These are phyloP conservation scores for Teratosphaeria viscida DNA, from an alignment of 2,329 filamentous ascomycete genomes.

Conservation along the genomic window DNA sequence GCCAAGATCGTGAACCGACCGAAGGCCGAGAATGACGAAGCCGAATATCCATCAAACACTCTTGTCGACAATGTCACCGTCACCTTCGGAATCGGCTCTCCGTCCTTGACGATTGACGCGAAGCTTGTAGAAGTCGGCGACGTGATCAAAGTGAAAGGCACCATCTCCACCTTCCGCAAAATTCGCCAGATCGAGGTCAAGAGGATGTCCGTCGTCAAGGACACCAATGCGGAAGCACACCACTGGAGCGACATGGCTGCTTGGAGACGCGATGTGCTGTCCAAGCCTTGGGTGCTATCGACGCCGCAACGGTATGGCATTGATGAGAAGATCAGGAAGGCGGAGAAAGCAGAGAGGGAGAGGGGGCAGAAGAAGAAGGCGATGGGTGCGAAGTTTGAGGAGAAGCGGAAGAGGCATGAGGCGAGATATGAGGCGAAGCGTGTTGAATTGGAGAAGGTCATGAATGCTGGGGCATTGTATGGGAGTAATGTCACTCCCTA, in stretches of 20 bases:
- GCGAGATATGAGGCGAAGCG: conserved; percentile 29
- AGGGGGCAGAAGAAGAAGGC: conserved; percentile 25
- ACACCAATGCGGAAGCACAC: conserved; percentile 45
- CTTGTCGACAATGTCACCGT: conserved; percentile 30
- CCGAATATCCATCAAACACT: conserved; percentile 26
- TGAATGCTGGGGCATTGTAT: conserved; percentile 31
- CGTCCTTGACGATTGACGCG: conserved; percentile 34
- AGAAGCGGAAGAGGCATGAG: conserved; percentile 21
- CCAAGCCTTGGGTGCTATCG: conserved; percentile 43
- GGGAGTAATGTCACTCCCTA: conserved; percentile 14
- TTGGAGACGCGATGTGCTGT: conserved; percentile 41
- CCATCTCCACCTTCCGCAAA: conserved; percentile 41
- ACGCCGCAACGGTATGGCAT: conserved; percentile 34
- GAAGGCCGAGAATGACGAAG: conserved; percentile 19
- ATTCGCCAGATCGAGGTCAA: conserved; percentile 46
- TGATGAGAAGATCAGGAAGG: conserved; percentile 24
- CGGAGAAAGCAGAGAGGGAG: conserved; percentile 23
- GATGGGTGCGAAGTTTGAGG: conserved; percentile 26
- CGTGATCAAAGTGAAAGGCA: conserved; percentile 48
- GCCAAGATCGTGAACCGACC: conserved; percentile 38
- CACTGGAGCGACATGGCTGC: conserved; percentile 43
- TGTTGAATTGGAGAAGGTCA: conserved; percentile 31
- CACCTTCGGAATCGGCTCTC: conserved; percentile 25
- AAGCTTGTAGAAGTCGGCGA: conserved; percentile 35
- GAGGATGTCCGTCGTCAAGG: conserved; percentile 37